Evolutionary conservation across 2,329 filamentous ascomycete species (phyloP), one percentile per base, ranked within the genome.

Genomic region (Knufia petricola): DNA sequence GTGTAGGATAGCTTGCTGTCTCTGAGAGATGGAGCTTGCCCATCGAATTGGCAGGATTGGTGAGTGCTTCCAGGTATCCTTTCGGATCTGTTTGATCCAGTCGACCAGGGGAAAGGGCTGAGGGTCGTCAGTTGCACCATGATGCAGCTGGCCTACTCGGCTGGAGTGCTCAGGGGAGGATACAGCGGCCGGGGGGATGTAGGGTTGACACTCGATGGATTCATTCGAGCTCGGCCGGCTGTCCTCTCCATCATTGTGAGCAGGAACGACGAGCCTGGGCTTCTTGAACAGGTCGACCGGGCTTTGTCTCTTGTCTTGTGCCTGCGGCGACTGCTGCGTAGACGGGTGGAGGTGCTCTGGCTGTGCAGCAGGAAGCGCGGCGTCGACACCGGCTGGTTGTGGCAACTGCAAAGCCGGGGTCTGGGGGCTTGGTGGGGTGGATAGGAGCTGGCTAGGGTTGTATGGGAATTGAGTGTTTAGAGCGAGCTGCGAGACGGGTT

Each of bases 1-100:
- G 3, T 52, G 50, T 4, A 59, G 52, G 3, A 51, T 53, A 45
- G 39, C 42, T 45, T 24, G 53, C 52, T 54, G 52, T 12, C 53
- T 34, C 46, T 51, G 46, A 1, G 48, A 24, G 26, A 51, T 49
- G 4, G 28, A 39, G 4, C 34, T 39, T 28, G 44, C 34, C 17
- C 30, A 48, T 9, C 37, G 13, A 4, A 48, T 24, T 24, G 46
- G 26, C 23, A 32, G 12, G n/a, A 37, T 9, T 2, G 46, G 37
- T 15, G 2, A 31, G 9, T 32, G 23, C 32, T 48, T 42, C 2
- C 7, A 17, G 3, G 46, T 31, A n/a, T 48, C 46, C 15, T 20
- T 19, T 15, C 46, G 3, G 9, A 47, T 47, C 23, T 24, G 23
- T 20, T 30, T 26, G 23, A 47, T 47, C 44, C 44, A 47, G 9